Base-by-base conservation (phyloP, 1,284 basidiomycete species). In the Marasmius tenuissimus region DNA sequence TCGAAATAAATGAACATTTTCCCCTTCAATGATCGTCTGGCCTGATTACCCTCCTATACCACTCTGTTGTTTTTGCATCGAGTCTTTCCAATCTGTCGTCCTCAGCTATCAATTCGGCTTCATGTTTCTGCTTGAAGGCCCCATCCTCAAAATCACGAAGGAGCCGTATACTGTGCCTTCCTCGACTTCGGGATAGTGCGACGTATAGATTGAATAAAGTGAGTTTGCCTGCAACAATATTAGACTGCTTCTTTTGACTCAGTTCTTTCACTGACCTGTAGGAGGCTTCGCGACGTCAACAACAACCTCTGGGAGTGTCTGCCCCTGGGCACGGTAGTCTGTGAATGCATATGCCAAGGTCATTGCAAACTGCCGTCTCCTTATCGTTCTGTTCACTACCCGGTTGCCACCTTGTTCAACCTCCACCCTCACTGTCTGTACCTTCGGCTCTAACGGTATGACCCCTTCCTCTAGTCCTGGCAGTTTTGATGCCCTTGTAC, bases 271-370 rank as follows among this genome's bases (percentile, higher is more conserved):
- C n/a, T n/a, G n/a, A n/a, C n/a, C 69, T 2, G 37, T 49, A 0
- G 69, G 70, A 47, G 72, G 68, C 20, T 50, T 64, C 14, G 56
- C 70, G 12, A 77, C 69, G 59, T 76, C 75, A n/a, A 75, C 66
- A 0, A 75, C 63, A 0, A 72, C 66, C 34, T 54, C 16, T 5
- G 4, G 6, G 1, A 75, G 68, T 2, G 74, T 76, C 58, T 77
- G 75, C 0, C 73, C 75, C 59, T 76, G 75, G 1, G 70, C 61
- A 42, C 72, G 67, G 50, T 75, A 74, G 58, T 77, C 72, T 0
- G 72, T 75, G 65, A 76, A 75, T 6, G 71, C 68, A 57, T 75
- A 75, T 40, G 69, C 71, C 5, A 62, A 47, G 6, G 70, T 71
- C 3, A 72, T 57, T 9, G 71, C 66, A 51, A 64, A 67, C 52